These are phyloP conservation scores for Komagataella ulmi DNA, from an alignment of 805 yeast species.

Conservation along the genomic window DNA sequence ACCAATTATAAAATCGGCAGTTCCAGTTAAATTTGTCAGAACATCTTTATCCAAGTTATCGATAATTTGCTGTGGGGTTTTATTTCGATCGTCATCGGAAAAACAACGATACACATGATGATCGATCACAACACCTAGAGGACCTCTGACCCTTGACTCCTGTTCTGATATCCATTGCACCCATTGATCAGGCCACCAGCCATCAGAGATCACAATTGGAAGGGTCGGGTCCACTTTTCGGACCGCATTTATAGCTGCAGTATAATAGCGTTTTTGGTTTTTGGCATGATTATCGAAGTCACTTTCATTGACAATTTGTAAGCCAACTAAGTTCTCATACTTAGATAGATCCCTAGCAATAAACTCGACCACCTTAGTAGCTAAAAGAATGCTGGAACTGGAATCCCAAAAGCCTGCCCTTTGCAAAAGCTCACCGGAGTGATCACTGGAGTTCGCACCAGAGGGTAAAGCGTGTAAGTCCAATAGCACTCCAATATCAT, in stretches of 20 bases:
- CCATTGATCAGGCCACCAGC: slow-evolving; percentile 86
- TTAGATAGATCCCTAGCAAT: slow-evolving; percentile 44
- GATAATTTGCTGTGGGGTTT: slow-evolving; percentile 52
- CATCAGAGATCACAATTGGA: slow-evolving; percentile 80
- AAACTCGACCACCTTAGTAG: slow-evolving; percentile 39
- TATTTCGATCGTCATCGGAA: slow-evolving; percentile 56
- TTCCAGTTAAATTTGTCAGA: slow-evolving; percentile 30
- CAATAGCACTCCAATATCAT: slow-evolving; percentile 61
- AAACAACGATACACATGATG: slow-evolving; percentile 81
- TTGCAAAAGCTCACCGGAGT: slow-evolving; percentile 58
- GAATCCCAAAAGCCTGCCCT: slow-evolving; percentile 54
- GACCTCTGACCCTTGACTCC: slow-evolving; percentile 20
- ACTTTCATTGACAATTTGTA: slow-evolving; percentile 82
- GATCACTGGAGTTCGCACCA: slow-evolving; percentile 82
- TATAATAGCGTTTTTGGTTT: slow-evolving; percentile 47
- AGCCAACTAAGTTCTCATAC: slow-evolving; percentile 62
- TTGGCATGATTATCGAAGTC: slow-evolving; percentile 42
- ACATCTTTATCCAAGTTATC: slow-evolving; percentile 37
- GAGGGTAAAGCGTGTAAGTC: slow-evolving; percentile 88
- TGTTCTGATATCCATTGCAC: slow-evolving; percentile 43
- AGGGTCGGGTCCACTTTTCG: slow-evolving; percentile 37
- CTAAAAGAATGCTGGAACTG: slow-evolving; percentile 24
- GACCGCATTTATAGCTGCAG: slow-evolving; percentile 47
- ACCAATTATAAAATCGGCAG: slow-evolving; percentile 64
- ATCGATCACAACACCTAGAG: slow-evolving; percentile 63